Conservation (phyloP, 257 asterid genomes). For the Gardenia jasminoides region DNA sequence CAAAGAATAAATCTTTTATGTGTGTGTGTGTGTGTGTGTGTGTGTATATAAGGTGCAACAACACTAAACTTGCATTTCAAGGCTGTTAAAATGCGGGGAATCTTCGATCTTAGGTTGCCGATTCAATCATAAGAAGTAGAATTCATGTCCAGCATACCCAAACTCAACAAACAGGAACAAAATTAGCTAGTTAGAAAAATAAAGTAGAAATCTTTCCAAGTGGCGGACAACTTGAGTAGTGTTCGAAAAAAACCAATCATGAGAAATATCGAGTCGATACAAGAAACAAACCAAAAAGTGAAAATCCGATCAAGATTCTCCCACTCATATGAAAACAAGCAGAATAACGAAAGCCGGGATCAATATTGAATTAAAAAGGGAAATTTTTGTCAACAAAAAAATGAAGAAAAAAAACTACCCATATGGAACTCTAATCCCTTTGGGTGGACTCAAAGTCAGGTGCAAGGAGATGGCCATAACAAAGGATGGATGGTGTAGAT, state of each 20-base stretch:
- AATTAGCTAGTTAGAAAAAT: background rate
- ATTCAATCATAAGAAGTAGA: background rate
- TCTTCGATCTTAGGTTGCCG: background rate
- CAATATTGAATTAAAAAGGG: slow-evolving; percentile 24
- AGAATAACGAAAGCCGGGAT: slow-evolving; percentile 14
- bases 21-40: no score
- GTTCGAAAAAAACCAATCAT: slow-evolving; percentile 15
- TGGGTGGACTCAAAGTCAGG: slow-evolving; percentile 46
- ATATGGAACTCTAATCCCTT: slow-evolving; percentile 39
- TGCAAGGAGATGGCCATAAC: slow-evolving; percentile 29
- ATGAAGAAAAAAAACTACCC: slow-evolving; percentile 12
- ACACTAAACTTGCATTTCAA: slow-evolving; percentile 18
- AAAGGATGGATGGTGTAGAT: slow-evolving; percentile 39
- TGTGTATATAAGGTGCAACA: background rate
- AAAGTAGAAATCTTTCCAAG: slow-evolving; percentile 32
- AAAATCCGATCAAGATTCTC: slow-evolving; percentile 17
- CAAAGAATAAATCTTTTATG: background rate
- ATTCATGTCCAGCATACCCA: slow-evolving; percentile 1
- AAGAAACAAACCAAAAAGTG: slow-evolving; percentile 10
- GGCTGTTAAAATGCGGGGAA: slow-evolving; percentile 2
- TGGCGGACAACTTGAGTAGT: slow-evolving; percentile 13
- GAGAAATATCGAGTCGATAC: slow-evolving; percentile 5
- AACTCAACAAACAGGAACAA: background rate
- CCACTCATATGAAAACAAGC: slow-evolving; percentile 6
- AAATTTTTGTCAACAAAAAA: slow-evolving; percentile 12